Base-by-base conservation (phyloP, 805 yeast genomes). In the Pichia kluyveri region DNA sequence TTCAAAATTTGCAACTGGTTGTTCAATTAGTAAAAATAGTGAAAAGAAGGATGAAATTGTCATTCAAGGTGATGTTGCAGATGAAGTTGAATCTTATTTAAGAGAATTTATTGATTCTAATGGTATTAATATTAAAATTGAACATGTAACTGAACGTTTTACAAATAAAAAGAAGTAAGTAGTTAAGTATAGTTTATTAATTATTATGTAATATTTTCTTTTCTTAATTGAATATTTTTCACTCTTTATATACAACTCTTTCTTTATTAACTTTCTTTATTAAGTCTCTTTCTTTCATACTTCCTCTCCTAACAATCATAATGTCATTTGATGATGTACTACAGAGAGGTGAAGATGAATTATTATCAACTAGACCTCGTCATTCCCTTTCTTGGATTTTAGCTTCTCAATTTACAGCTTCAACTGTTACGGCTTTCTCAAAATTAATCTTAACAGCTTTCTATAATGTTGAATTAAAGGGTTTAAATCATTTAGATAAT, bases 51-150 rank as follows among this genome's bases (percentile, higher is more conserved):
- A 91, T 53, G 98, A 90, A 61, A 79, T 90, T 48, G 77, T 87
- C 50, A 83, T 90, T 51, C 97, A 90, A 69, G 98, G 98, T 59
- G 98, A 91, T 66, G 93, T 90, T 41, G 84, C 89, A 49, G 96
- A 89, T 55, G 96, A 84, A 59, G 93, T 89, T 30, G 95, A 86
- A 61, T 84, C 70, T 7, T 85, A 84, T 57, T 77, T 90, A 52
- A 77, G 73, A 44, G 77, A 76, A 42, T 68, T 88, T 56, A 71
- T 90, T 56, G 80, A 82, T 56, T 93, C 87, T 57, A 84, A 87
- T 67, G 96, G 95, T 0, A 68, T 91, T 55, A 87, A 84, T 51
- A 85, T 90, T 52, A 88, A 88, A 67, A 91, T 90, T n/a, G 96
- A 89, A 66, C 85, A 81, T 57, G 75, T 85, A 18, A 93, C 84